A percentile compares a stretch with the other conserved stretches of the same genome.
Evolutionary conservation across 768 basidiomycete species (phyloP).

Genomic region (Mycena vulgaris): DNA sequence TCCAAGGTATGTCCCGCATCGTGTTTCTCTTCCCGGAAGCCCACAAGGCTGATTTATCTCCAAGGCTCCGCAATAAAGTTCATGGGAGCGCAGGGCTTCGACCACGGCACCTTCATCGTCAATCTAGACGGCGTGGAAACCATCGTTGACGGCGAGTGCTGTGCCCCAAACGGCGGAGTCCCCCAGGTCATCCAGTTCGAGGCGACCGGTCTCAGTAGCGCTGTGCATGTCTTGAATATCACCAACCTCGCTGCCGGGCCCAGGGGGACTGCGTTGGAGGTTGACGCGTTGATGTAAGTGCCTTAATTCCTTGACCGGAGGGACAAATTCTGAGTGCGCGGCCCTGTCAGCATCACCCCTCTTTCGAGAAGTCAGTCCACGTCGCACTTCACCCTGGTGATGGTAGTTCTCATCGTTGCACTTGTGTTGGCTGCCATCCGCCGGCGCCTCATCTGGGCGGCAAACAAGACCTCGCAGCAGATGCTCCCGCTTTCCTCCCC

Average conservation of each 20-base stretch:
- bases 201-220: not conserved
- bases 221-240: constrained; percentile 18
- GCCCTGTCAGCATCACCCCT: not conserved
- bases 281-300: constrained; percentile 34
- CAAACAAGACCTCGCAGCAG: not conserved
- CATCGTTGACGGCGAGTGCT: constrained; percentile 28
- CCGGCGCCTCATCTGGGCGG: not conserved
- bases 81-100: constrained; percentile 32
- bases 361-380: not conserved
- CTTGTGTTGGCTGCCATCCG: not conserved
- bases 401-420: not conserved
- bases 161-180: constrained; percentile 9
- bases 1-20: constrained; percentile 18
- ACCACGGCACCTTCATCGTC: constrained; percentile 31
- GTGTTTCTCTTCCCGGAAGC: not conserved
- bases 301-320: not conserved
- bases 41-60: not conserved
- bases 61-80: constrained; percentile 17
- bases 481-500: not conserved
- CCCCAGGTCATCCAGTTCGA: constrained; percentile 34
- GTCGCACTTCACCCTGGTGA: not conserved
- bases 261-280: constrained; percentile 17
- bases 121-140: constrained; percentile 30
- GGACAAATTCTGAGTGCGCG: not conserved
- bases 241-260: constrained; percentile 24